Evolutionary conservation across 306 rosid genomes (phyloP), one percentile per base, ranked within the genome.

Genomic region (Urtica urens): DNA sequence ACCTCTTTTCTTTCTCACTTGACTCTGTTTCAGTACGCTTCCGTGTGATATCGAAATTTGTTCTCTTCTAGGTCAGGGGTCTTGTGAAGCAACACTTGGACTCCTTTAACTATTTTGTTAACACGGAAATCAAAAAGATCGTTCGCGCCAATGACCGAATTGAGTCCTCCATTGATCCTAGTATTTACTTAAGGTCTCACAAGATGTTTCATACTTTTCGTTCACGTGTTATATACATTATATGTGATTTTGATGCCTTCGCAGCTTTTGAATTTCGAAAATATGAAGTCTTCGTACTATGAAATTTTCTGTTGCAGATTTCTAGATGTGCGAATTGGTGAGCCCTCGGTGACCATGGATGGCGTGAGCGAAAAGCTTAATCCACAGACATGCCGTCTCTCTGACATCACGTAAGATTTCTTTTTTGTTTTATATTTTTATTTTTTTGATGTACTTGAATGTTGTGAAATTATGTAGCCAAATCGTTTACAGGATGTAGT

Each of bases 71-170:
- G 96, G 65, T 76, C 48, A 79, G 97, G 52, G 97, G 97, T 58
- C 54, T 90, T 66, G 97, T 90, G 59, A 79, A 79, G 63, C 97
- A 84, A 37, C 97, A 84, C 55, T 77, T 90, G 80, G 95, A 84
- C 67, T 90, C 97, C 6, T 84, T 74, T 65, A 84, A 90, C 43
- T 90, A 84, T 56, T 90, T 90, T 58, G 87, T 81, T 19, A 66
- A 49, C 31, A 77, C 72, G 0, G 95, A 61, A 16, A 81, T 90
- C 20, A 81, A 77, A 59, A 90, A 81, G 66, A 90, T 84, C 1
- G 80, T 90, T 6, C 73, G 78, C 3, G 87, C 95, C 46, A 84
- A 90, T 67, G 35, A 73, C 7, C 23, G 63, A 12, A 75, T 81
- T 14, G 56, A 4, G 53, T 60, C 77, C 0, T 11, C 43, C 15